Percentiles rank a stretch among this genome's conserved stretches.
These are phyloP conservation scores for Dendrocalamus sinicus DNA, from an alignment of 176 grass and related monocot species.

Conservation along the genomic window DNA sequence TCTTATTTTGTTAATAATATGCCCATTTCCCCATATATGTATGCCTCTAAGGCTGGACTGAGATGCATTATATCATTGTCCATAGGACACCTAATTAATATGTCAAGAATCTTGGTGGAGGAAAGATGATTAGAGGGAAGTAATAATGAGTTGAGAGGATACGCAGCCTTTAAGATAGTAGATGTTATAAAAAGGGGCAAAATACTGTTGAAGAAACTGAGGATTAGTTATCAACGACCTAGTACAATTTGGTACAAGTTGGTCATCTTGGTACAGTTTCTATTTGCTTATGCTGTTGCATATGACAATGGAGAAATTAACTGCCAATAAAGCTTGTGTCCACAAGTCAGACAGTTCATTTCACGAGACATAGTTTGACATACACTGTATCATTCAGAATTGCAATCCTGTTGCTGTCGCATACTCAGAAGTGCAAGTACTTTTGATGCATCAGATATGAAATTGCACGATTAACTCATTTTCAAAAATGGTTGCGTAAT, in stretches of 20 bases:
- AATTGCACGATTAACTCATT: neutral
- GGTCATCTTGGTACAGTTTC: neutral
- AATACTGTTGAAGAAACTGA: neutral
- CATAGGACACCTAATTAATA: slow-evolving; percentile 29
- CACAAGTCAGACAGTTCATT: neutral
- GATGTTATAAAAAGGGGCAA: slow-evolving; percentile 20
- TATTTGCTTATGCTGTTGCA: slow-evolving; percentile 23
- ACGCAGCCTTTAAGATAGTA: neutral
- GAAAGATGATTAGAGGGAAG: slow-evolving; percentile 24
- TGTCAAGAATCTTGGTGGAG: slow-evolving; percentile 10
- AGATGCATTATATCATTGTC: slow-evolving; percentile 16
- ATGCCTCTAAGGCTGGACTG: slow-evolving; percentile 12
- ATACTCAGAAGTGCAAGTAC: neutral
- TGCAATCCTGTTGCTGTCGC: neutral
- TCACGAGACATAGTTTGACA: neutral
- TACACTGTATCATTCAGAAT: neutral
- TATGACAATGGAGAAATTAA: slow-evolving; percentile 4
- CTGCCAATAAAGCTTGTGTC: neutral
- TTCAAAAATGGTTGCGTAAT: neutral
- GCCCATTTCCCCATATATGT: neutral
- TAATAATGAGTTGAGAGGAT: slow-evolving; percentile 15
- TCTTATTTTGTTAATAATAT: slow-evolving; percentile 40
- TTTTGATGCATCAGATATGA: neutral
- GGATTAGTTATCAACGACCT: slow-evolving; percentile 3
- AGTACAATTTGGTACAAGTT: neutral